A percentile compares a stretch with the other conserved stretches of the same genome.
These are phyloP conservation scores for Cystobasidium sp. DNA, from an alignment of 1,284 basidiomycete species.

Conservation along the genomic window DNA sequence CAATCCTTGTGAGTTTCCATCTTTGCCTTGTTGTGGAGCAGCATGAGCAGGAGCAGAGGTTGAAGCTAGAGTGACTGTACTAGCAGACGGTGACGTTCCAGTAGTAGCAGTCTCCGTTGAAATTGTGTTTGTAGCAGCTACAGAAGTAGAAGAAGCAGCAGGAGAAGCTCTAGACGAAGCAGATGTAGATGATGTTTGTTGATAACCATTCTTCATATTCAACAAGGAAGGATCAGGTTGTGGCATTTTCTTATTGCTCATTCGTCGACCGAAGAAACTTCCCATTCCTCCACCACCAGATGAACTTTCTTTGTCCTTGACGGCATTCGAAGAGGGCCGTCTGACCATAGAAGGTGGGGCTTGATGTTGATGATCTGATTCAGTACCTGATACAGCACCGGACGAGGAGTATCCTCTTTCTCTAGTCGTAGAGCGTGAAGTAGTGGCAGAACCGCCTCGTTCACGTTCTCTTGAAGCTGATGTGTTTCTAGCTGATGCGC, in stretches of 20 bases:
- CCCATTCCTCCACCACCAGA: slow-evolving; percentile 19
- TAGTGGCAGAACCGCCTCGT: background rate
- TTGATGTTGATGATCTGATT: slow-evolving; percentile 27
- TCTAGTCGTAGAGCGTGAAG: background rate
- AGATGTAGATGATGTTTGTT: background rate
- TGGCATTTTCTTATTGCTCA: slow-evolving; percentile 40
- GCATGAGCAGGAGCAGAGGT: slow-evolving; percentile 10
- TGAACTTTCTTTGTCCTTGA: slow-evolving; percentile 24
- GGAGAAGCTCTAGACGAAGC: slow-evolving; percentile 33
- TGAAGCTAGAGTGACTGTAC: slow-evolving; percentile 17
- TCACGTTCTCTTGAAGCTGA: slow-evolving; percentile 12
- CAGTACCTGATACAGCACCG: slow-evolving; percentile 29
- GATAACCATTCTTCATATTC: slow-evolving; percentile 21
- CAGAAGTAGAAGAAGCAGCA: slow-evolving; percentile 20
- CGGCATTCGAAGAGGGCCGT: slow-evolving; percentile 9
- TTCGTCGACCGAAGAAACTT: slow-evolving; percentile 29
- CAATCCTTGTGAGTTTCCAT: background rate
- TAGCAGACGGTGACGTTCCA: slow-evolving; percentile 13
- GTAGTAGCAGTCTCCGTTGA: background rate
- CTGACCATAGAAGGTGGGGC: slow-evolving; percentile 17
- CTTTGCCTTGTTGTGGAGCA: background rate
- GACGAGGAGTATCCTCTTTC: slow-evolving; percentile 36
- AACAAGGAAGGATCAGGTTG: slow-evolving; percentile 35
- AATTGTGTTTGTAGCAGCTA: background rate
- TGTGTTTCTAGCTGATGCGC: background rate